Evolutionary conservation across 495 filamentous ascomycete species (phyloP), one percentile per base, ranked within the genome.

Genomic region (Podospora conica): DNA sequence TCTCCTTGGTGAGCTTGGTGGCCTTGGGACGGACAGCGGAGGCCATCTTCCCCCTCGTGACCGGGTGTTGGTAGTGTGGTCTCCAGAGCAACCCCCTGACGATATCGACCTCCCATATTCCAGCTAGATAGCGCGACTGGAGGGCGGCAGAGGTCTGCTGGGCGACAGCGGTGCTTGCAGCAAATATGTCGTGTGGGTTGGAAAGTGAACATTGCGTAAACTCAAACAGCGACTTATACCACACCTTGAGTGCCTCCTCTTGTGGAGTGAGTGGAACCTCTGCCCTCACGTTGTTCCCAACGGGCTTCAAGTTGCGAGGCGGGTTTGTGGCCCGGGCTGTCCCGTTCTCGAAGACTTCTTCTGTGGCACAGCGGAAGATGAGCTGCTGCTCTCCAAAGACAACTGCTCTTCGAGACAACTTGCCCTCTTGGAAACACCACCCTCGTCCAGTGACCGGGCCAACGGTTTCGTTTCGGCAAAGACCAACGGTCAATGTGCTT

Each of bases 341-440:
- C 11, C 60, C 60, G 22, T 62, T 29, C 21, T 62, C 60, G 5
- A 25, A 65, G 56, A n/a, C 4, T 10, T 59, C 9, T 23, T 59
- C 55, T 3, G 55, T 40, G 21, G 22, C 31, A 58, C 63, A 65
- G 15, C 10, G 54, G 22, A 48, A 65, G 23, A 31, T n/a, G 3
- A 58, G 27, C 31, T 65, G 63, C 53, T 65, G 25, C 28, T 65
- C 63, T 25, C 40, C 63, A 25, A 65, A 65, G 4, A 65, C 21
- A 12, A 65, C 56, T 11, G 63, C 55, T 58, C 63, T 25, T 10
- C 27, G 63, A 24, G 63, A 58, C 12, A 58, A 20, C 11, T 28
- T 58, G 11, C 63, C n/a, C 31, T 65, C 63, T 65, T 65, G 63
- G 63, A 65, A 59, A 53, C 63, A 65, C 63, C 63, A 65, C 12